phyloP scores from a whole-genome alignment of 129 eudicot genomes.

The Rutidosis leptorrhynchoides region DNA sequence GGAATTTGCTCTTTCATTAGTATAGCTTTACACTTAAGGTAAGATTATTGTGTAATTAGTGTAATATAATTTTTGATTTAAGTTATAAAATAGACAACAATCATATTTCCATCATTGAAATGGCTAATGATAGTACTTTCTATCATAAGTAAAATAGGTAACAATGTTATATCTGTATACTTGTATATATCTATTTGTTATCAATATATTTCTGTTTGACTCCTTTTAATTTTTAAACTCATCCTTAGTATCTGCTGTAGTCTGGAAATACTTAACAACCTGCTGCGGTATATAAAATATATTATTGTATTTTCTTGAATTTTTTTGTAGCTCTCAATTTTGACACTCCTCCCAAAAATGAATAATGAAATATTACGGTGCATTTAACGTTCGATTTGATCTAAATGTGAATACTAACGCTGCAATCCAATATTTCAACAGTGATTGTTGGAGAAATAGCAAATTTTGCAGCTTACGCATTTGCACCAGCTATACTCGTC shows the following conservation, averaged over 20 bases:
- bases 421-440: conserved; percentile 39
- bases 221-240: neutral
- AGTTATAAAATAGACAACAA: neutral
- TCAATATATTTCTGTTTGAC: neutral
- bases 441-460: conserved; percentile 98
- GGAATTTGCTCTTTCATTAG: neutral
- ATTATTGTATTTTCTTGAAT: neutral
- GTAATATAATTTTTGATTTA: neutral
- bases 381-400: neutral
- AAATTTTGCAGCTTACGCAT: conserved; percentile 95
- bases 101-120: neutral
- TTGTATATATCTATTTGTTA: neutral
- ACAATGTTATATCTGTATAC: too few relatives aligned
- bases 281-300: neutral
- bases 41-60: neutral
- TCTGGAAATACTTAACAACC: neutral
- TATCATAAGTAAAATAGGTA: neutral
- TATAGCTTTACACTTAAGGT: neutral
- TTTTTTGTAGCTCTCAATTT: neutral
- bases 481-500: conserved; percentile 95
- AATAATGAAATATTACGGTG: neutral
- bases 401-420: conserved; percentile 30
- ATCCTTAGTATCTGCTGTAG: neutral
- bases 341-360: neutral
- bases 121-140: neutral